phyloP scores from a whole-genome alignment of 2,329 filamentous ascomycete genomes.

The Cladophialophora bantiana region DNA sequence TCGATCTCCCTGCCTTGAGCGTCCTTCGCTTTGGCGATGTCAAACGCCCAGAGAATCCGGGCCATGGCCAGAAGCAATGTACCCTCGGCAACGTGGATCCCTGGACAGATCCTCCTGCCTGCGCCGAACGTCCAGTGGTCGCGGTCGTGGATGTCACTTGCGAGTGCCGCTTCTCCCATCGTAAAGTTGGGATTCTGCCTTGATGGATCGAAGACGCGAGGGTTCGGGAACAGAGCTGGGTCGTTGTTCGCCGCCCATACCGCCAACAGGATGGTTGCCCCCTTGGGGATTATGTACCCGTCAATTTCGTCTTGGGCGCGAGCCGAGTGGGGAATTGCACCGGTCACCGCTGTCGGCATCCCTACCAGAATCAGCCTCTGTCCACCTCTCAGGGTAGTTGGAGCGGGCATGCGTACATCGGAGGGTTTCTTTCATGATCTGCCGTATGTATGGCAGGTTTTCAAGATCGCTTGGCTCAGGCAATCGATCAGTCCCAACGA shows the following conservation, averaged over 20 bases:
- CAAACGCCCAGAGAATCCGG: slow-evolving; percentile 59
- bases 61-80: slow-evolving; percentile 58
- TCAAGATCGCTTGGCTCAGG: slow-evolving; percentile 59
- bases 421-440: slow-evolving; percentile 63
- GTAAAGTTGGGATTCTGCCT: slow-evolving; percentile 44
- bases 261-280: slow-evolving; percentile 37
- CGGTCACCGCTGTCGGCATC: slow-evolving; percentile 50
- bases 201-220: slow-evolving; percentile 43
- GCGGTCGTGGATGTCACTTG: slow-evolving; percentile 35
- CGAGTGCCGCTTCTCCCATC: slow-evolving; percentile 42
- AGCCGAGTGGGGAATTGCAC: slow-evolving; percentile 36
- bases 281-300: slow-evolving; percentile 37
- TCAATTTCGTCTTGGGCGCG: slow-evolving; percentile 35
- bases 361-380: background rate
- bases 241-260: slow-evolving; percentile 43
- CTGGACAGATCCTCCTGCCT: slow-evolving; percentile 57
- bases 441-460: slow-evolving; percentile 60
- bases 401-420: slow-evolving; percentile 49
- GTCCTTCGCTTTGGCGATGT: slow-evolving; percentile 28
- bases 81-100: slow-evolving; percentile 59
- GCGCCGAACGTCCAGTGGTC: slow-evolving; percentile 45
- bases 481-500: slow-evolving; percentile 53
- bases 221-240: slow-evolving; percentile 40
- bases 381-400: background rate
- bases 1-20: slow-evolving; percentile 45